Conservation (phyloP, 441 rosid genomes). For the Corymbia calophylla region DNA sequence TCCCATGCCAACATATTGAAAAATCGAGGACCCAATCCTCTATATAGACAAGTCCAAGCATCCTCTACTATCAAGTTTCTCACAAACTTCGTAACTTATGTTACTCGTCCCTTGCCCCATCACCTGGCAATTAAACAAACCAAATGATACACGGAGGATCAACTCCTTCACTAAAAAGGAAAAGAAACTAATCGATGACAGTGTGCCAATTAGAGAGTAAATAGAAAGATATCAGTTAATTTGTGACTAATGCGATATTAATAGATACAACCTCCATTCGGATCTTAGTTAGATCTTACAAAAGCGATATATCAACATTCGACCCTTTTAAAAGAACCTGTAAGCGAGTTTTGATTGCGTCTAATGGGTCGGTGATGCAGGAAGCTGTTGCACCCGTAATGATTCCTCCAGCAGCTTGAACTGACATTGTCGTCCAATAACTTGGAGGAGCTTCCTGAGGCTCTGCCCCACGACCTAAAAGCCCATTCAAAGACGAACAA, state of each 20-base stretch:
- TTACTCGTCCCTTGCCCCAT: slow-evolving; percentile 73
- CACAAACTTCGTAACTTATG: slow-evolving; percentile 56
- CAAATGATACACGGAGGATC: not conserved
- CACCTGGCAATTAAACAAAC: slow-evolving; percentile 27
- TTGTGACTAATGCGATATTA: too few species aligned
- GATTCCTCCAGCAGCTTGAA: slow-evolving; percentile 84
- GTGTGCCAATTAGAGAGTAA: not conserved
- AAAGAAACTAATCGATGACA: not conserved
- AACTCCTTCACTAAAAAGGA: not conserved
- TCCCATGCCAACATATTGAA: slow-evolving; percentile 96
- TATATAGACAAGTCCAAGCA: slow-evolving; percentile 80
- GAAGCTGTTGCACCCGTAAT: slow-evolving; percentile 87
- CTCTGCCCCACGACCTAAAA: slow-evolving; percentile 46
- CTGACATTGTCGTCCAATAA: slow-evolving; percentile 39
- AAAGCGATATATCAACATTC: not conserved
- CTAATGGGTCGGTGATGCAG: slow-evolving; percentile 80
- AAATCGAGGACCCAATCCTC: slow-evolving; percentile 89
- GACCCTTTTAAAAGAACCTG: slow-evolving; percentile 34
- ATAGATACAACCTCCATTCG: too few species aligned
- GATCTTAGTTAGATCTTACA: too few species aligned
- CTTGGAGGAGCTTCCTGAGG: slow-evolving; percentile 34
- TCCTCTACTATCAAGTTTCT: slow-evolving; percentile 63
- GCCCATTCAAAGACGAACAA: not conserved
- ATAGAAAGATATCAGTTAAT: too few species aligned
- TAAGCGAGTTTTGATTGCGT: slow-evolving; percentile 80